phyloP scores from a whole-genome alignment of 164 flowering plant genomes.

The Magnolia sinica region DNA sequence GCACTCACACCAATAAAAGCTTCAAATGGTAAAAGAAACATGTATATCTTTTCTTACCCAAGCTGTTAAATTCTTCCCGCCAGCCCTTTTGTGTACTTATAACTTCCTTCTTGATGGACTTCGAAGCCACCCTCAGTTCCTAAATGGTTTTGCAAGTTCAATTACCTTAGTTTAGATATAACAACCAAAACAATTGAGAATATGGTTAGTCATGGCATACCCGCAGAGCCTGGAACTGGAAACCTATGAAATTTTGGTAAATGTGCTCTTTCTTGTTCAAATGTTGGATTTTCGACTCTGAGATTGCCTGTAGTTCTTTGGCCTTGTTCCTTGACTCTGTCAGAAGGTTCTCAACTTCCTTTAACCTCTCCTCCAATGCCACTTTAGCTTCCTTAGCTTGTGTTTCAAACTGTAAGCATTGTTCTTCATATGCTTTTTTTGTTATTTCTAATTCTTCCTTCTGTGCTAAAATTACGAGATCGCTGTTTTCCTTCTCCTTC shows the following conservation, averaged over 20 bases:
- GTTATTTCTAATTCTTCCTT: slow-evolving; percentile 50
- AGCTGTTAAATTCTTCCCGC: slow-evolving; percentile 50
- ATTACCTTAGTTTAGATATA: not conserved
- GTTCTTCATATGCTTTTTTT: slow-evolving; percentile 45
- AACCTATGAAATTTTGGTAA: slow-evolving; percentile 44
- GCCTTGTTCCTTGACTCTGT: slow-evolving; percentile 49
- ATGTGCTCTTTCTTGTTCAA: slow-evolving; percentile 59
- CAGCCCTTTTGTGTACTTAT: slow-evolving; percentile 41
- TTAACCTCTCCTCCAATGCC: slow-evolving; percentile 45
- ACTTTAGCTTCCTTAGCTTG: slow-evolving; percentile 45
- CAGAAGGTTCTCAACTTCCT: slow-evolving; percentile 54
- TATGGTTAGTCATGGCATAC: slow-evolving; percentile 29
- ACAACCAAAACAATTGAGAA: slow-evolving; percentile 1
- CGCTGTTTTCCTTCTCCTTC: slow-evolving; percentile 54
- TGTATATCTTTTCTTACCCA: slow-evolving; percentile 43
- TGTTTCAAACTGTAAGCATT: slow-evolving; percentile 42
- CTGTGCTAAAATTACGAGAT: slow-evolving; percentile 42
- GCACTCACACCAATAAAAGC: no score
- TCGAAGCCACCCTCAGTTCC: slow-evolving; percentile 60
- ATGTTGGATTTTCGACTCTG: slow-evolving; percentile 45
- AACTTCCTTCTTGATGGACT: slow-evolving; percentile 61
- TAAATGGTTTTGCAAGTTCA: slow-evolving; percentile 22
- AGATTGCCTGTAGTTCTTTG: slow-evolving; percentile 53
- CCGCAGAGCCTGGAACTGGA: slow-evolving; percentile 51
- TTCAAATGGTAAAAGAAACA: slow-evolving; percentile 4